phyloP scores from a whole-genome alignment of 2,329 filamentous ascomycete genomes.

The Ascochyta koolunga region DNA sequence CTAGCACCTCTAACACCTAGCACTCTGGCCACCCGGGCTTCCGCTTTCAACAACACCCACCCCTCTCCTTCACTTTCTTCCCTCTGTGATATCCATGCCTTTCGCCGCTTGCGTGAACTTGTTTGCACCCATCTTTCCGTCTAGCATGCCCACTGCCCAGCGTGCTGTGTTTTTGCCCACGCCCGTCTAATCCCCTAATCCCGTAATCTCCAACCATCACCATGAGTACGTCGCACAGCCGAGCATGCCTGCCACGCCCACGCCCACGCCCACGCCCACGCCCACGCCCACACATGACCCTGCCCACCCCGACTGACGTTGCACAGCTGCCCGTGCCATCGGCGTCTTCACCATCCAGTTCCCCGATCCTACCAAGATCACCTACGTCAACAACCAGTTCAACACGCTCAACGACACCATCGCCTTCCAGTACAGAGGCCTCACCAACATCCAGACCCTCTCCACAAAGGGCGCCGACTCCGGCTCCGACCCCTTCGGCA shows the following conservation, averaged over 20 bases:
- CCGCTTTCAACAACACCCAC: slow-evolving; percentile 6
- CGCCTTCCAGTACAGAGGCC: slow-evolving; percentile 47
- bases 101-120: not conserved
- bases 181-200: no score
- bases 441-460: slow-evolving; percentile 73
- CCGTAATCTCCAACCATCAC: slow-evolving; percentile 24
- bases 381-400: slow-evolving; percentile 40
- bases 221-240: slow-evolving; percentile 44
- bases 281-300: not conserved
- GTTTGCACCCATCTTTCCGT: slow-evolving; percentile 1
- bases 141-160: slow-evolving; percentile 22
- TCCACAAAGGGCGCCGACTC: slow-evolving; percentile 69
- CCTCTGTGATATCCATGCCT: not conserved
- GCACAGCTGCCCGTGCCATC: slow-evolving; percentile 43
- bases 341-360: slow-evolving; percentile 46
- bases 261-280: slow-evolving; percentile 1
- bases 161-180: not conserved
- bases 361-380: slow-evolving; percentile 39
- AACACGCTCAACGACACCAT: slow-evolving; percentile 35
- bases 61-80: slow-evolving; percentile 4
- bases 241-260: slow-evolving; percentile 8
- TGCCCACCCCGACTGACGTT: slow-evolving; percentile 17
- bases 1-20: not conserved
- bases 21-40: slow-evolving; percentile 14
- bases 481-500: slow-evolving; percentile 71